Evolutionary conservation across 2,329 filamentous ascomycete genomes (phyloP).

Genomic region (Aspergillus clavatus): DNA sequence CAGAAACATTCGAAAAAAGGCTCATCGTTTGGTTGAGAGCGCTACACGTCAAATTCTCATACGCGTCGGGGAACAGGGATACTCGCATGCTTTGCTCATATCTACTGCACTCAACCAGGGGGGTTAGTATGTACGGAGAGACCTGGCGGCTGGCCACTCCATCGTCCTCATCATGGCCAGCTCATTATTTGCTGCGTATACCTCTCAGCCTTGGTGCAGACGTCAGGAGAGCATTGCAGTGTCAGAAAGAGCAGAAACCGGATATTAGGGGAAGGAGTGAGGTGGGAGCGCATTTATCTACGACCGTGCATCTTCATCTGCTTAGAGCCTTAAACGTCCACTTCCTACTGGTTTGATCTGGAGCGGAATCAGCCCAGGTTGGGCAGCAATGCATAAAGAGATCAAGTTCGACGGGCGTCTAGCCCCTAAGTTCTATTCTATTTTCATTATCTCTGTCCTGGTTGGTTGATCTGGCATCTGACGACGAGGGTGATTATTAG

Average conservation of each 20-base stretch:
- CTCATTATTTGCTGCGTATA: background rate
- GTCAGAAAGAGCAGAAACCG: background rate
- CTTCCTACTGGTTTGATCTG: background rate
- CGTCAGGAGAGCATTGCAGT: too few relatives aligned
- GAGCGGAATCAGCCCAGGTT: constrained; percentile 21
- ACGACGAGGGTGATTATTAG: background rate
- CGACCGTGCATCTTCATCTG: background rate
- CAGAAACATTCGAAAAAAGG: constrained; percentile 4
- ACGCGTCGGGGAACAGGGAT: constrained; percentile 13
- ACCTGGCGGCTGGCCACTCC: background rate
- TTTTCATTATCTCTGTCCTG: background rate
- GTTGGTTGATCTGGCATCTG: too few relatives aligned
- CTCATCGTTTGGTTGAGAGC: constrained; percentile 13
- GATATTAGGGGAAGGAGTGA: background rate
- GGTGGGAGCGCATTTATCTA: background rate
- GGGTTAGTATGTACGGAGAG: too few relatives aligned
- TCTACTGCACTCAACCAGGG: constrained; percentile 3
- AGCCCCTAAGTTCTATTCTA: background rate
- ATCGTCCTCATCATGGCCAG: background rate
- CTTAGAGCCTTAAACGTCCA: background rate
- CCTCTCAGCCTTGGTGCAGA: background rate
- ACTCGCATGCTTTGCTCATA: background rate
- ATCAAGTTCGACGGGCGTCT: background rate
- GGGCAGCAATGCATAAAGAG: constrained; percentile 30
- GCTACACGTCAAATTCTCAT: constrained; percentile 18